phyloP scores from a whole-genome alignment of 164 flowering plant species.

The Berberis thunbergii region DNA sequence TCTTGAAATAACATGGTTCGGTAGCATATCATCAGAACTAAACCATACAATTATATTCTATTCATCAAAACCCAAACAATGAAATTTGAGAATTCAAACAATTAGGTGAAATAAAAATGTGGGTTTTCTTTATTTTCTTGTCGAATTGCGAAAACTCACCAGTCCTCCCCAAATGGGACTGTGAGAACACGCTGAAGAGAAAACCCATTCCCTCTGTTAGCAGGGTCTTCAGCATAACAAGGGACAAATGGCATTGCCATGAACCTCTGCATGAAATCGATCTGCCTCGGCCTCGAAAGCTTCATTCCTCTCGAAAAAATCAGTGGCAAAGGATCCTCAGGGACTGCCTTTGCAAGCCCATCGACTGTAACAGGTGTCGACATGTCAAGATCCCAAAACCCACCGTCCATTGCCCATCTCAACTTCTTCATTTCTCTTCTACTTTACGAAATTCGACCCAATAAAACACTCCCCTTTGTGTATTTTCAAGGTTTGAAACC shows the following conservation, averaged over 20 bases:
- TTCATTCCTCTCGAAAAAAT: conserved; percentile 66
- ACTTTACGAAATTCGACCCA: neutral
- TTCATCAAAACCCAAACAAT: too few relatives aligned
- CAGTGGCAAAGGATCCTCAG: conserved; percentile 49
- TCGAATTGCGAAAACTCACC: conserved; percentile 24
- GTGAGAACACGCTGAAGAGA: conserved; percentile 54
- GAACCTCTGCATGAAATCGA: conserved; percentile 87
- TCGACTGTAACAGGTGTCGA: conserved; percentile 70
- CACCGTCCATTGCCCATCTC: conserved; percentile 80
- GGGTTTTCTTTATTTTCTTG: neutral
- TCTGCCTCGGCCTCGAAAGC: conserved; percentile 69
- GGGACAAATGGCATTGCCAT: conserved; percentile 67
- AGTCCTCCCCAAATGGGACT: conserved; percentile 47
- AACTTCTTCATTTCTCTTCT: conserved; percentile 54
- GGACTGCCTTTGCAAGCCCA: conserved; percentile 53
- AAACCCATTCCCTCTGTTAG: conserved; percentile 29
- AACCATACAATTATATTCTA: too few relatives aligned
- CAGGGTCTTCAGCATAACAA: conserved; percentile 25
- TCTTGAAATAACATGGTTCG: too few relatives aligned
- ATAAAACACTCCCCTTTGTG: neutral
- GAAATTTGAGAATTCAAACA: neutral
- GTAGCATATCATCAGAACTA: too few relatives aligned
- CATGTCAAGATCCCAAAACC: conserved; percentile 72
- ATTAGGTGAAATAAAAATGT: neutral
- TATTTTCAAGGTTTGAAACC: neutral